Base-by-base conservation (phyloP, 495 filamentous ascomycete species). In the Aspergillus bertholletiae region DNA sequence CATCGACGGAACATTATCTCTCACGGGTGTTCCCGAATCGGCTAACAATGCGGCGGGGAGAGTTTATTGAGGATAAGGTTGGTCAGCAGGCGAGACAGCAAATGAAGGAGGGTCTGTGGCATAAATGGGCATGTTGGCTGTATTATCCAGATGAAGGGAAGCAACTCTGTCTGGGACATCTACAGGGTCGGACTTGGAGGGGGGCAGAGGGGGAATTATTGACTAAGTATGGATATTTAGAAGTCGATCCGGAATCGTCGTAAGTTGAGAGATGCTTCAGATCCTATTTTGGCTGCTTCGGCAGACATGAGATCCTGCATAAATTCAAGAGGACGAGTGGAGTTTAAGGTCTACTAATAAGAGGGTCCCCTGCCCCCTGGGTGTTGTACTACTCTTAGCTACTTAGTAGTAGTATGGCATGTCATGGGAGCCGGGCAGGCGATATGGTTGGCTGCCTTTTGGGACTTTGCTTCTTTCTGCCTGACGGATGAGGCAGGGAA, bases 21-120 rank as follows among this genome's bases (percentile, higher is more conserved):
- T 18, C 37, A 7, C 15, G 37, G 2, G 50, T 53, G n/a, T 53
- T 53, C 18, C 50, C 50, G 21, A 53, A n/a, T 17, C 50, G 50
- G 22, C 26, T 53, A 26, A 15, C 50, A 5, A 53, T 53, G 50
- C 50, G 50, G 2, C 21, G 50, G 39, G 50, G 50, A n/a, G 50
- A 53, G 37, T 53, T 53, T 18, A 53, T 53, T 23, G 50, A 53
- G 39, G 50, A 53, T 45, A 53, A 53, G 26, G 41, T 53, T 22
- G 50, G 50, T 9, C 50, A 53, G 39, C 22, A 21, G 39, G 50
- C 50, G 37, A 45, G 50, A 32, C 21, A 21, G 11, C 26, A 53
- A 24, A 53, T 53, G 50, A 53, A 53, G 20, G 50, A 53, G 37
- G 49, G 49, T 5, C 21, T 41, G 37, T 53, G 50, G 50, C 21